A percentile compares a stretch with the other conserved stretches of the same genome.
Evolutionary conservation across 768 basidiomycete species (phyloP).

Genomic region (Phanerochaete carnosa): DNA sequence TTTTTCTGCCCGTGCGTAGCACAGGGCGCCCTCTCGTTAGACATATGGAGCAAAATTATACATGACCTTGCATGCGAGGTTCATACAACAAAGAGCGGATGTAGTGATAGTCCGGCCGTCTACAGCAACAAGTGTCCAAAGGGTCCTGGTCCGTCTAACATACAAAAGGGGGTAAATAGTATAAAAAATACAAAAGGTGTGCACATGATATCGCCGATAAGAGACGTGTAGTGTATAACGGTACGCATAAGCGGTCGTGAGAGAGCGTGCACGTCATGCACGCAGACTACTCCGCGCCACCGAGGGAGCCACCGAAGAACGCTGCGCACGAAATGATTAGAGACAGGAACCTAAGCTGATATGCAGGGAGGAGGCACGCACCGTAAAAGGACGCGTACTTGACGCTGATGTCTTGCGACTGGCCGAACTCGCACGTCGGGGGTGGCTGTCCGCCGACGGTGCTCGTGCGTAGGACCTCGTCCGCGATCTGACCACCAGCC

Average conservation of each 20-base stretch:
- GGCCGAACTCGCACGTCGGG: slow-evolving; percentile 21
- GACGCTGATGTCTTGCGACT: slow-evolving; percentile 21
- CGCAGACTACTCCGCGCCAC: not conserved
- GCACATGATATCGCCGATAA: not conserved
- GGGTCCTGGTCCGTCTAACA: not conserved
- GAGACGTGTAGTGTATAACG: not conserved
- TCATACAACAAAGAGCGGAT: too few relatives aligned
- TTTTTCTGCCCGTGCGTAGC: too few relatives aligned
- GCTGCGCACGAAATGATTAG: not conserved
- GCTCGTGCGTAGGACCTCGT: slow-evolving; percentile 26
- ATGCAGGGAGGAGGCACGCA: not conserved
- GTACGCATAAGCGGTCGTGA: not conserved
- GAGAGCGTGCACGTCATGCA: not conserved
- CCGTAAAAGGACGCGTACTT: slow-evolving; percentile 25
- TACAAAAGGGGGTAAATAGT: not conserved
- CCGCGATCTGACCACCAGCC: slow-evolving; percentile 17
- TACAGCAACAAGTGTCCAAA: not conserved
- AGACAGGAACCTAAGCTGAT: not conserved
- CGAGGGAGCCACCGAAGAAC: slow-evolving; percentile 12
- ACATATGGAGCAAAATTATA: too few relatives aligned
- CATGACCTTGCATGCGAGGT: too few relatives aligned
- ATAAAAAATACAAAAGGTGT: not conserved
- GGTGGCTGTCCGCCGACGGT: slow-evolving; percentile 33
- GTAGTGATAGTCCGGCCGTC: too few relatives aligned
- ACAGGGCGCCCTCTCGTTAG: too few relatives aligned